These are phyloP conservation scores for Polygonum maritimum DNA, from an alignment of 148 eudicot genomes.

Conservation along the genomic window DNA sequence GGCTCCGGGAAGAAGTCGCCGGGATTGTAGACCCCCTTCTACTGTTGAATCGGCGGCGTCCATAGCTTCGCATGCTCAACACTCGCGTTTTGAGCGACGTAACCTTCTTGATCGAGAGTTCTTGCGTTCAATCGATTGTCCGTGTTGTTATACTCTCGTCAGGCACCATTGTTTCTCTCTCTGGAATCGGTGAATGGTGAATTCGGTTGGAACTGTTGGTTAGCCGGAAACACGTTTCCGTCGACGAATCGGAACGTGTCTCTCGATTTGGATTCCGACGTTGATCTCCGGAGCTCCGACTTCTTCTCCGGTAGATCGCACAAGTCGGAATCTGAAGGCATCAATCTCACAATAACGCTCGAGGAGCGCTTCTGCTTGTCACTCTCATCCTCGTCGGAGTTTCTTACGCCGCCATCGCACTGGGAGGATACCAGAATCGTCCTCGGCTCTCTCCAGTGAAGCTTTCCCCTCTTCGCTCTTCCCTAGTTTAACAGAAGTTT, in stretches of 20 bases:
- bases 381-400: conserved; percentile 17
- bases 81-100: background rate
- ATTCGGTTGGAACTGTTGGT: conserved; percentile 2
- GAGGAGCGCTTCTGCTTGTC: conserved; percentile 53
- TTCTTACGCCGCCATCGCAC: no score
- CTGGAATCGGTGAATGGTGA: background rate
- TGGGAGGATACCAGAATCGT: background rate
- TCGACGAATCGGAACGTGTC: conserved; percentile 16
- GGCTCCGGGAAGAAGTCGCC: conserved; percentile 67
- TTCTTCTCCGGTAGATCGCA: conserved; percentile 19
- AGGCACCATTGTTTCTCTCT: background rate
- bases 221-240: conserved; percentile 13
- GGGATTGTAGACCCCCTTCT: conserved; percentile 48
- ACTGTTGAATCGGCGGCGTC: conserved; percentile 16
- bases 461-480: no score
- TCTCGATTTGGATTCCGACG: conserved; percentile 52
- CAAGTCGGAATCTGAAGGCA: conserved; percentile 25
- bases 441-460: conserved; percentile 47
- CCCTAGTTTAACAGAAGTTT: no score
- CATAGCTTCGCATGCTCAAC: background rate
- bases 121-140: background rate
- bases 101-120: background rate
- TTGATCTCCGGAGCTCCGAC: conserved; percentile 64
- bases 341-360: conserved; percentile 78
- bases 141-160: conserved; percentile 12